Base-by-base conservation (phyloP, 805 yeast genomes). In the Millerozyma miso region DNA sequence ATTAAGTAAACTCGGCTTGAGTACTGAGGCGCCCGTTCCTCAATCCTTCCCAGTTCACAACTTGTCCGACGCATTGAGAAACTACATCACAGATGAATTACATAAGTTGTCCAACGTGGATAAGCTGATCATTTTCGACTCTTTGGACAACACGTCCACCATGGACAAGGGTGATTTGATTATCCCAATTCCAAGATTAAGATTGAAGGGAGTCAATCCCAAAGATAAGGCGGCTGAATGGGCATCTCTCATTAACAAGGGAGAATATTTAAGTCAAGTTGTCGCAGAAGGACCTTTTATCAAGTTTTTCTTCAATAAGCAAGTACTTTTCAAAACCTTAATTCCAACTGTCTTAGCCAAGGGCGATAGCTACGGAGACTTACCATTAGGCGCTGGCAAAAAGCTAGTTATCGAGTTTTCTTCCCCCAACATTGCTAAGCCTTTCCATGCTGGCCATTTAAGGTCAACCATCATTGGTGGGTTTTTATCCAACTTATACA, bases 361-460 rank as follows among this genome's bases (percentile, higher is more conserved):
- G 63, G 73, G 72, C 43, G 67, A 71, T 29, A 67, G 73, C 33
- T 93, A 79, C 63, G 99, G 99, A 52, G 67, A 80, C 37, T 71
- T 83, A 53, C 87, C 89, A 38, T 55, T 86, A 42, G 97, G 93
- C 44, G 66, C 67, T 33, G 81, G 80, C 49, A 84, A 88, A 69
- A 83, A 73, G 49, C 74, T 85, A 14, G 56, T 89, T 36, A 76
- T 93, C 54, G 99, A 93, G 66, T 93, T 93, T 59, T 88, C 97
- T 2, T 90, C 98, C 31, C 99, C 99, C 51, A 93, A 93, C 67
- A 91, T 93, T 59, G 99, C 99, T 51, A 93, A 93, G 70, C 99
- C 99, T 10, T 93, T 93, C 85, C 99, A 93, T 62, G 99, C 99
- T 42, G 99, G 99, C 46, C 99, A 93, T 66, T 79, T 93, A 66